Conservation (phyloP, 164 flowering plant genomes). For the Tetrastigma voinierianum region DNA sequence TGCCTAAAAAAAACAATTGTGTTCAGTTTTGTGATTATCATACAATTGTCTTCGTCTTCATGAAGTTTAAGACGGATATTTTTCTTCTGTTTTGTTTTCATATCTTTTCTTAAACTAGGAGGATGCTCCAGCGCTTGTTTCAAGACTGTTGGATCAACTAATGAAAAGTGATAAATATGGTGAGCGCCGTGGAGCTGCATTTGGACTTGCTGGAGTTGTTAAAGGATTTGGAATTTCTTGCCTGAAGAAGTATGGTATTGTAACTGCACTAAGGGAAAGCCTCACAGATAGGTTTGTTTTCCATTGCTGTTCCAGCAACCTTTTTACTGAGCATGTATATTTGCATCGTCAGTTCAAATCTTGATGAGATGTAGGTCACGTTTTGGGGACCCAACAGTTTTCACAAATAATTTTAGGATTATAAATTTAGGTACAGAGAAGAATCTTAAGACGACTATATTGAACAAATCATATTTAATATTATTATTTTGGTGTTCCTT, state of each 20-base stretch:
- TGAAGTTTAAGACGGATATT: not conserved
- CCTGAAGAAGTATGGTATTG: constrained; percentile 81
- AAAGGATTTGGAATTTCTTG: constrained; percentile 88
- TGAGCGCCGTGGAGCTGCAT: constrained; percentile 99
- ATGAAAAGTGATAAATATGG: constrained; percentile 98
- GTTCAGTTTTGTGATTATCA: too few species aligned
- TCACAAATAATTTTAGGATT: too few species aligned
- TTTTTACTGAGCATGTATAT: not conserved
- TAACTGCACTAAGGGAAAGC: constrained; percentile 49
- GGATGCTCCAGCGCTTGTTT: constrained; percentile 75
- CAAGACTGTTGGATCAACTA: constrained; percentile 72
- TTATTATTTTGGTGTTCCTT: too few species aligned
- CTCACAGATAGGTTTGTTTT: constrained; percentile 73
- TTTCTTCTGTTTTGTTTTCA: not conserved
- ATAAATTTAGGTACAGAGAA: too few species aligned
- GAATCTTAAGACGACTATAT: too few species aligned
- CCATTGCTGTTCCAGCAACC: not conserved
- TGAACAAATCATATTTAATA: too few species aligned
- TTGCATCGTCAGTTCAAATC: too few species aligned
- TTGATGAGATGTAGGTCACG: too few species aligned
- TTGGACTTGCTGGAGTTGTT: constrained; percentile 94
- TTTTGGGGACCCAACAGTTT: too few species aligned
- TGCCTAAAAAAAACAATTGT: too few species aligned
- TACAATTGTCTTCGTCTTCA: too few species aligned
- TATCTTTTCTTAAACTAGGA: constrained; percentile 46